Evolutionary conservation across 257 asterid species (phyloP).

Genomic region (Orobanche coerulescens): DNA sequence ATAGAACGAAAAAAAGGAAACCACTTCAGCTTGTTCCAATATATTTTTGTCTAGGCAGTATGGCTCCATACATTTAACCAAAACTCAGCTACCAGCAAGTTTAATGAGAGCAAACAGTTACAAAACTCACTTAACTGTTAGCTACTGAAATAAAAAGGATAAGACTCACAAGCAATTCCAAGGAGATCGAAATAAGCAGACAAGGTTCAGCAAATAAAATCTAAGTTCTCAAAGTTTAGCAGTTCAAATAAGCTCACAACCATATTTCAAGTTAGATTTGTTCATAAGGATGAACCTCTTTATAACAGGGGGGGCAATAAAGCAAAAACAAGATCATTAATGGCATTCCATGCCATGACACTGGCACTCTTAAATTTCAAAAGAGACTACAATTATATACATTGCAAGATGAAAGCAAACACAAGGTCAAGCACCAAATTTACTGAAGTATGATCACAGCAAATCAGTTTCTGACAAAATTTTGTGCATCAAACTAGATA

Average conservation of each 20-base stretch:
- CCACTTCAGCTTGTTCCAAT: neutral
- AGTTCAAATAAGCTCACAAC: too few species aligned
- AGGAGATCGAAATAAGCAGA: neutral
- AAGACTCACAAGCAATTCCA: neutral
- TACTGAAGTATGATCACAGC: neutral
- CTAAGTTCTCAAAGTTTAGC: neutral
- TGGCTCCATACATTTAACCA: constrained; percentile 6
- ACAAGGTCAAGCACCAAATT: neutral
- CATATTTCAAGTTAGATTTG: too few species aligned
- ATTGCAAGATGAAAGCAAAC: neutral
- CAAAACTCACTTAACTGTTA: neutral
- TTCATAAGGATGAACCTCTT: neutral
- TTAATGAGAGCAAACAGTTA: neutral
- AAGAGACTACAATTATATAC: too few species aligned
- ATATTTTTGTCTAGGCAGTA: neutral
- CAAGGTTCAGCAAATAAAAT: neutral
- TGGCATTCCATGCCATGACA: neutral
- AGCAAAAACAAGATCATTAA: neutral
- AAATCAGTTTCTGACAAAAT: neutral
- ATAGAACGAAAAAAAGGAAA: neutral
- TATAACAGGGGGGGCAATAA: neutral
- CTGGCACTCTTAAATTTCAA: neutral
- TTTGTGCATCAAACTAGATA: neutral
- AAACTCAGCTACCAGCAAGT: constrained; percentile 12
- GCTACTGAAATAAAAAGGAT: constrained; percentile 5